Percentiles rank a stretch among this genome's conserved stretches.
Conservation (phyloP, 202 grass and related monocot genomes). For the Sporobolus alterniflorus region DNA sequence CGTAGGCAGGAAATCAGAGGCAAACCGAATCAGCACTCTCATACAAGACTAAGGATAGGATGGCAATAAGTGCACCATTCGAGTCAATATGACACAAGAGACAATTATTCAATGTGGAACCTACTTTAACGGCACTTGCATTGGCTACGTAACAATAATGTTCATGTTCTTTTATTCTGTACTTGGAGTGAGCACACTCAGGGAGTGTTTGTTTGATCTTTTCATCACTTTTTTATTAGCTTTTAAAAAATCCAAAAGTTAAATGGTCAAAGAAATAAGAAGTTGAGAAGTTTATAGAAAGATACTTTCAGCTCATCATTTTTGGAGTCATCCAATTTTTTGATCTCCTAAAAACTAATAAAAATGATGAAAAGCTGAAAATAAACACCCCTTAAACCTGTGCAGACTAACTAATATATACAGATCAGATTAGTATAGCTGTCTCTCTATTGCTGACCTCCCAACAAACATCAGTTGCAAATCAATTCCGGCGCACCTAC, state of each 20-base stretch:
- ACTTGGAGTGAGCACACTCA: neutral
- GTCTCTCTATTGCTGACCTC: neutral
- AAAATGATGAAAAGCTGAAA: no score
- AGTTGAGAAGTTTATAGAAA: no score
- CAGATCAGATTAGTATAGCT: neutral
- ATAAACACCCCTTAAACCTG: no score
- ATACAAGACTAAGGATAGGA: neutral
- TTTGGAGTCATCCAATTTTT: no score
- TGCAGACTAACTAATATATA: no score
- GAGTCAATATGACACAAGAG: neutral
- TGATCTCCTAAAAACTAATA: no score
- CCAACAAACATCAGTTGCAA: conserved; percentile 29
- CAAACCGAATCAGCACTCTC: neutral
- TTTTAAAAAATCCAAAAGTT: no score
- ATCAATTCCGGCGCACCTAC: no score
- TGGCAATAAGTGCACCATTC: neutral
- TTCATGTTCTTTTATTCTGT: neutral
- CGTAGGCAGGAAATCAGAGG: neutral
- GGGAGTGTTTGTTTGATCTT: no score
- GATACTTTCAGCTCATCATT: no score
- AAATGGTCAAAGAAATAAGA: neutral
- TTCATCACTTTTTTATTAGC: no score
- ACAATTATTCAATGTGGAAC: neutral
- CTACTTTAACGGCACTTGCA: neutral
- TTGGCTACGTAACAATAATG: neutral